Evolutionary conservation across 257 asterid genomes (phyloP), one percentile per base, ranked within the genome.

Genomic region (Scutellaria baicalensis): DNA sequence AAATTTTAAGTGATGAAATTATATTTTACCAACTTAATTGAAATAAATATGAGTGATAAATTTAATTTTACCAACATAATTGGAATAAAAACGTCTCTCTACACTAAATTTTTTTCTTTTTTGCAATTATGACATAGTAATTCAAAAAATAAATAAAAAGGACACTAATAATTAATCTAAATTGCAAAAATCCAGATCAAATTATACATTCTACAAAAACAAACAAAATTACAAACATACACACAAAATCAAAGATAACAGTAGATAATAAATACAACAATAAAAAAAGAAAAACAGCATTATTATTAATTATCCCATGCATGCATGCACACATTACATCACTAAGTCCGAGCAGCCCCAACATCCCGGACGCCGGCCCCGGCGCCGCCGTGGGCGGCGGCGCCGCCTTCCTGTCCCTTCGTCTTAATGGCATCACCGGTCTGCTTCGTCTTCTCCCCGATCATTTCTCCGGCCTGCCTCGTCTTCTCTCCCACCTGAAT

Each of bases 401-500:
- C 72, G 14, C 65, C 85, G 1, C 68, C 70, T 17, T 85, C 95
- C 39, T 78, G 86, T 0, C 85, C 90, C 43, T 78, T 87, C 5
- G 59, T 76, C 89, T 92, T 86, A 12, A 87, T 85, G 52, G 75
- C 64, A 57, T 86, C 88, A 0, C 91, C 91, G 1, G 63, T 66
- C 13, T 88, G 91, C 76, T 69, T 80, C 8, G 83, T 77, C 77
- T 75, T 80, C 64, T 83, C 83, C 0, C 85, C 88, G 3, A 83
- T 42, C 48, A 71, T 73, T 64, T 85, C 90, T 0, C 92, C 96
- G 3, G 35, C 77, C 7, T 86, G 90, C 88, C 86, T 86, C n/a
- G 92, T 80, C 77, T 85, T 87, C 71, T 92, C 93, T 1, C 96
- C 96, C 17, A 81, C 71, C 0, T 71, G 77, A 33, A 33, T 56